These are phyloP conservation scores for Salicornia ramosissima DNA, from an alignment of 148 eudicot species.

Conservation along the genomic window DNA sequence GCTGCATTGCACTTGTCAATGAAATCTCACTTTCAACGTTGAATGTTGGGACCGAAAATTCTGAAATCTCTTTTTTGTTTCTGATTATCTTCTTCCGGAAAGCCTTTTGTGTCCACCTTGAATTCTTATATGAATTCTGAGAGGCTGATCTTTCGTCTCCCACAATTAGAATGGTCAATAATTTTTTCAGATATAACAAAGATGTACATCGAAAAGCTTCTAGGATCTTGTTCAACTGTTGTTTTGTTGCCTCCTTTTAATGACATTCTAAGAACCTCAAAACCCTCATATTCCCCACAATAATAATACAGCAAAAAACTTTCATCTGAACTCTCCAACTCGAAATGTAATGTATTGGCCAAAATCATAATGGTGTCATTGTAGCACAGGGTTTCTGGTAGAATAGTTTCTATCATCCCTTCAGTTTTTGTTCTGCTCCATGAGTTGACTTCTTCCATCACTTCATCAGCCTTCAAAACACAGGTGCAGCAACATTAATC, in stretches of 20 bases:
- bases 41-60: not conserved
- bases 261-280: constrained; percentile 15
- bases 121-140: not conserved
- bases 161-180: not conserved
- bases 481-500: not conserved
- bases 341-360: constrained; percentile 27
- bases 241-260: not conserved
- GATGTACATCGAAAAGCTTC: constrained; percentile 19
- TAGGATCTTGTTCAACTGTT: not conserved
- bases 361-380: constrained; percentile 24
- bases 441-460: constrained; percentile 23
- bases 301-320: not conserved
- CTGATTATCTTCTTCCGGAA: not conserved
- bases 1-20: constrained; percentile 9
- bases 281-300: constrained; percentile 1
- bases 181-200: not conserved
- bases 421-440: constrained; percentile 21
- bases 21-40: constrained; percentile 13
- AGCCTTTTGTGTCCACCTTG: not conserved
- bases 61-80: not conserved
- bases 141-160: not conserved
- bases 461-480: constrained; percentile 24
- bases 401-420: constrained; percentile 25
- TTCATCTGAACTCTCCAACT: constrained; percentile 6
- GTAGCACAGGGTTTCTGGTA: constrained; percentile 12